phyloP scores from a whole-genome alignment of 768 basidiomycete genomes.

The Cystoderma amianthinum region DNA sequence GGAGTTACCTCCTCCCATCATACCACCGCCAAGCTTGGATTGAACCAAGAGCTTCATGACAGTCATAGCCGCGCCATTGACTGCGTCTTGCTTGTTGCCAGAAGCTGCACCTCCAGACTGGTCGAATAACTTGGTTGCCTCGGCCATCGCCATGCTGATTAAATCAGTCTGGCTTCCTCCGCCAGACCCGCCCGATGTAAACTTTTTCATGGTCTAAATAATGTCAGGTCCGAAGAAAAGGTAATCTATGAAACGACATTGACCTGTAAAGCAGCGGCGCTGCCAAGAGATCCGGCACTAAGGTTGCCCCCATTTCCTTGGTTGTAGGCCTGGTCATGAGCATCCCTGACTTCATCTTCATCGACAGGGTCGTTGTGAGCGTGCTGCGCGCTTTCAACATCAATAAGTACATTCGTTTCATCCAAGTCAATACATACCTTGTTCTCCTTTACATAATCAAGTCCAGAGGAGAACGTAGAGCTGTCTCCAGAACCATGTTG shows the following conservation, averaged over 20 bases:
- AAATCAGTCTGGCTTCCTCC: slow-evolving; percentile 54
- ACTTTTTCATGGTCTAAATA: slow-evolving; percentile 54
- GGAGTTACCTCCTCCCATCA: slow-evolving; percentile 56
- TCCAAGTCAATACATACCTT: slow-evolving; percentile 28
- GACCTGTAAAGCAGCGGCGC: slow-evolving; percentile 75
- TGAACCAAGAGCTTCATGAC: slow-evolving; percentile 79
- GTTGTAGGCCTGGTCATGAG: slow-evolving; percentile 59
- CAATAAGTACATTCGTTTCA: not conserved
- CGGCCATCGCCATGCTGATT: slow-evolving; percentile 82
- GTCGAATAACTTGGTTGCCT: slow-evolving; percentile 73
- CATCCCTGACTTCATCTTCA: slow-evolving; percentile 53
- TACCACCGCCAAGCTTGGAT: slow-evolving; percentile 44
- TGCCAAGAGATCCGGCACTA: slow-evolving; percentile 57
- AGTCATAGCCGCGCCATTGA: slow-evolving; percentile 81
- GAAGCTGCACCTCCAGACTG: slow-evolving; percentile 54
- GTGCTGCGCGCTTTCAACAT: slow-evolving; percentile 25
- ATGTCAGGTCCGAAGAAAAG: not conserved
- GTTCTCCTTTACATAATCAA: slow-evolving; percentile 45
- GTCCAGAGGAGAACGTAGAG: slow-evolving; percentile 48
- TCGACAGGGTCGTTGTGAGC: slow-evolving; percentile 56
- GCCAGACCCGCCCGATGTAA: slow-evolving; percentile 47
- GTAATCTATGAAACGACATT: slow-evolving; percentile 7
- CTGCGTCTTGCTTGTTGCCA: slow-evolving; percentile 75
- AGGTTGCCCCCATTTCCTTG: slow-evolving; percentile 43
- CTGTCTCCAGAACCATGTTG: slow-evolving; percentile 53